phyloP scores from a whole-genome alignment of 371 early-diverging fungal genomes.

The Parasitella parasitica region DNA sequence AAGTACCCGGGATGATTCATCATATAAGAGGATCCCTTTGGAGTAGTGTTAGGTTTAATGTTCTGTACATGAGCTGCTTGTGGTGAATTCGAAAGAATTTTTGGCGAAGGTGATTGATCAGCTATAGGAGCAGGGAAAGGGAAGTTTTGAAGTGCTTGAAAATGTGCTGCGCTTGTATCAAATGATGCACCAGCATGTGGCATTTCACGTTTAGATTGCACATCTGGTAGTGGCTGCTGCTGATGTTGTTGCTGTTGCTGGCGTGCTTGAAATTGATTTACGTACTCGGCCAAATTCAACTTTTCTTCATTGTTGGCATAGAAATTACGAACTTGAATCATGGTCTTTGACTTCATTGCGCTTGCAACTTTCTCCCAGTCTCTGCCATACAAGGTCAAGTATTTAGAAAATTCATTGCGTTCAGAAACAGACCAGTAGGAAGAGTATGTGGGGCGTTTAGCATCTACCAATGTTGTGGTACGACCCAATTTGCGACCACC shows the following conservation, averaged over 20 bases:
- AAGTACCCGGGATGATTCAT: background rate
- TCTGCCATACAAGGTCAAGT: conserved; percentile 62
- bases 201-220: background rate
- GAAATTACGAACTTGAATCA: conserved; percentile 83
- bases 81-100: background rate
- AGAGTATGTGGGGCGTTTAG: conserved; percentile 57
- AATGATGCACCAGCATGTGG: conserved; percentile 1
- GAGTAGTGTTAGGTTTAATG: background rate
- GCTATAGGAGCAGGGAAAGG: conserved; percentile 31
- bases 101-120: background rate
- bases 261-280: conserved; percentile 38
- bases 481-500: conserved; percentile 33
- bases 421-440: conserved; percentile 91
- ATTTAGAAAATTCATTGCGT: conserved; percentile 67
- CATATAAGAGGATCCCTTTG: background rate
- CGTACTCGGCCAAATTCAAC: conserved; percentile 54
- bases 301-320: conserved; percentile 75
- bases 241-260: conserved; percentile 3
- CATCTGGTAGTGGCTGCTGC: background rate
- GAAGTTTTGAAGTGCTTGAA: conserved; percentile 29
- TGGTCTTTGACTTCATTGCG: conserved; percentile 75
- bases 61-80: background rate
- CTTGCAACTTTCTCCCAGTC: conserved; percentile 80
- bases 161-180: conserved; percentile 19
- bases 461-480: conserved; percentile 23